These are phyloP conservation scores for Fusarium dlaminii DNA, from an alignment of 2,329 filamentous ascomycete species.

Conservation along the genomic window DNA sequence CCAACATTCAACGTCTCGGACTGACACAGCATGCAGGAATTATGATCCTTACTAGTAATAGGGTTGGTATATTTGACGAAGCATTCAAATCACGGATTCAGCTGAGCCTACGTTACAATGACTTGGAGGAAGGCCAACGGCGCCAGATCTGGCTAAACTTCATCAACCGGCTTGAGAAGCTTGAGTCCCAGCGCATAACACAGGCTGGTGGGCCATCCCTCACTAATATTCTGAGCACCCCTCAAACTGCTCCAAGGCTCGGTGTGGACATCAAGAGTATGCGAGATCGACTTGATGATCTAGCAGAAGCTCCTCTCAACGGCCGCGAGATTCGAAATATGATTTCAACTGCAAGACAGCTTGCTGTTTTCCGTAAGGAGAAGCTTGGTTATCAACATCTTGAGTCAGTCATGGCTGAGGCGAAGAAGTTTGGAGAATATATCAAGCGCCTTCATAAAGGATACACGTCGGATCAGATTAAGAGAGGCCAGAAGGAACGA, in stretches of 20 bases:
- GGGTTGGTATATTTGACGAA: neutral
- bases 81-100: neutral
- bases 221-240: fast-evolving
- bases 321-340: neutral
- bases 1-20: fast-evolving
- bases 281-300: neutral
- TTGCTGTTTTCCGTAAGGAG: neutral
- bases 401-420: fast-evolving
- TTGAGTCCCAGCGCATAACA: neutral
- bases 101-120: neutral
- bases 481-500: neutral
- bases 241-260: neutral
- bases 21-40: neutral
- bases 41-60: neutral
- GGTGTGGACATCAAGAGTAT: neutral
- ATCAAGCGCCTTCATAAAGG: neutral
- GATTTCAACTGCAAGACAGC: neutral
- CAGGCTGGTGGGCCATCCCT: fast-evolving
- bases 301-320: neutral
- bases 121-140: fast-evolving
- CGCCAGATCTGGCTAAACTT: neutral
- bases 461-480: neutral
- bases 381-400: neutral
- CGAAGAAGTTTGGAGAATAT: neutral
- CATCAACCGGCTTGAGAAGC: neutral